Evolutionary conservation across 2,329 filamentous ascomycete genomes (phyloP).

Genomic region (Trichophyton mentagrophytes): DNA sequence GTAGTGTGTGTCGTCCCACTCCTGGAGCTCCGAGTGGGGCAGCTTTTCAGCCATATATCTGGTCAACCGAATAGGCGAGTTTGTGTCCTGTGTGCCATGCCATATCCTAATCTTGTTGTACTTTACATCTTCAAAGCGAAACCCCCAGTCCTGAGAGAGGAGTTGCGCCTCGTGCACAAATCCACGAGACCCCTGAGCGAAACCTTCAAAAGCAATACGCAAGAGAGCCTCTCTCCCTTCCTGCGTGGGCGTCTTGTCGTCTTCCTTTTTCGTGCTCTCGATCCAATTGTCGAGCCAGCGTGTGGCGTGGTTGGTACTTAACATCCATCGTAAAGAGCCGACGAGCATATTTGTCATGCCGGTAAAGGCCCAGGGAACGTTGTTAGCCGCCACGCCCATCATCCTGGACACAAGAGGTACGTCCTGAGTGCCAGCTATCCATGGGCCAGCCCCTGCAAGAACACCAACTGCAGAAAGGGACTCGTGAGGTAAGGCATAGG

Average conservation of each 20-base stretch:
- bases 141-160: conserved; percentile 20
- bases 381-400: conserved; percentile 14
- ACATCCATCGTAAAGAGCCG: conserved; percentile 12
- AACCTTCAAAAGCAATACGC: conserved; percentile 17
- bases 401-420: conserved; percentile 15
- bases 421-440: conserved; percentile 19
- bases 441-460: conserved; percentile 26
- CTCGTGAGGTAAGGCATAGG: conserved; percentile 24
- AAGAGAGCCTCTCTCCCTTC: conserved; percentile 1
- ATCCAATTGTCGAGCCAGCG: not conserved
- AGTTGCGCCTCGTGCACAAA: conserved; percentile 19
- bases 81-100: conserved; percentile 21
- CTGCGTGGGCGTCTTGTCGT: conserved; percentile 9
- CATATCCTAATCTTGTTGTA: conserved; percentile 18
- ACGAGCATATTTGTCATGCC: not conserved
- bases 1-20: conserved; percentile 22
- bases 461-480: conserved; percentile 28
- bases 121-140: conserved; percentile 18
- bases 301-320: not conserved
- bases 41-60: conserved; percentile 28
- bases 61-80: conserved; percentile 22
- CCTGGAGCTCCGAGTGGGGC: conserved; percentile 22
- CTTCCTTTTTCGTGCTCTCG: not conserved
- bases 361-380: not conserved
- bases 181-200: conserved; percentile 17